A percentile compares a stretch with the other conserved stretches of the same genome.
Evolutionary conservation across 2,329 filamentous ascomycete genomes (phyloP).

Genomic region (Xylaria sp.): DNA sequence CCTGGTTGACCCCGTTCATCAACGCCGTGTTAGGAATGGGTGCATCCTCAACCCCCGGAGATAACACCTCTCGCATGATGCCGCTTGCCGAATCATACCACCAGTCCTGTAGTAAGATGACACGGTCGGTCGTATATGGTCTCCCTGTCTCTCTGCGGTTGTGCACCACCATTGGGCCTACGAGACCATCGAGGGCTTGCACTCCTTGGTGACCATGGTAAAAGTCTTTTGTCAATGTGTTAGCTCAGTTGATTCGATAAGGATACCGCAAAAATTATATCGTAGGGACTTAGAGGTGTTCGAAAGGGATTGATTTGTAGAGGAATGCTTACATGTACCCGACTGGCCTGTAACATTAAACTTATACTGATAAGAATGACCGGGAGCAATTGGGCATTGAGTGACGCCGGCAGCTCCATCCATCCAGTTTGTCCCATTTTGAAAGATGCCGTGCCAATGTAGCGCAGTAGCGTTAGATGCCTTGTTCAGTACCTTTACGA

Average conservation of each 20-base stretch:
- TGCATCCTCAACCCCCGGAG: constrained; percentile 56
- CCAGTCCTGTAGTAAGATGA: constrained; percentile 75
- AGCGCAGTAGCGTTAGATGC: constrained; percentile 73
- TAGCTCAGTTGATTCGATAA: constrained; percentile 27
- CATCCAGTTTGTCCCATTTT: constrained; percentile 80
- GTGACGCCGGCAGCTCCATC: constrained; percentile 76
- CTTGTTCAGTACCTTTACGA: constrained; percentile 76
- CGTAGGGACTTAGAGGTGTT: not conserved
- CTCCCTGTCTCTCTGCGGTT: constrained; percentile 64
- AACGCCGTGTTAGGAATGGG: constrained; percentile 59
- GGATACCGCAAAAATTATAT: not conserved
- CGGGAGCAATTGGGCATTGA: constrained; percentile 74
- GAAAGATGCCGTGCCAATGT: constrained; percentile 83
- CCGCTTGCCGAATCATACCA: constrained; percentile 67
- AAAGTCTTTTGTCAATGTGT: constrained; percentile 48
- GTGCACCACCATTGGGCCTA: constrained; percentile 72
- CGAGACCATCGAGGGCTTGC: constrained; percentile 74
- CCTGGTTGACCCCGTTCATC: constrained; percentile 57
- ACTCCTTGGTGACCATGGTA: constrained; percentile 65
- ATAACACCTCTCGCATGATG: constrained; percentile 53
- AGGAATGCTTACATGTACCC: constrained; percentile 52
- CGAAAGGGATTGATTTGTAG: not conserved
- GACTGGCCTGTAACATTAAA: constrained; percentile 68
- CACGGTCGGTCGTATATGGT: constrained; percentile 67
- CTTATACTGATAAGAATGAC: constrained; percentile 71